Evolutionary conservation across 129 eudicot genomes (phyloP).

Genomic region (Chrysanthemum makinoi): DNA sequence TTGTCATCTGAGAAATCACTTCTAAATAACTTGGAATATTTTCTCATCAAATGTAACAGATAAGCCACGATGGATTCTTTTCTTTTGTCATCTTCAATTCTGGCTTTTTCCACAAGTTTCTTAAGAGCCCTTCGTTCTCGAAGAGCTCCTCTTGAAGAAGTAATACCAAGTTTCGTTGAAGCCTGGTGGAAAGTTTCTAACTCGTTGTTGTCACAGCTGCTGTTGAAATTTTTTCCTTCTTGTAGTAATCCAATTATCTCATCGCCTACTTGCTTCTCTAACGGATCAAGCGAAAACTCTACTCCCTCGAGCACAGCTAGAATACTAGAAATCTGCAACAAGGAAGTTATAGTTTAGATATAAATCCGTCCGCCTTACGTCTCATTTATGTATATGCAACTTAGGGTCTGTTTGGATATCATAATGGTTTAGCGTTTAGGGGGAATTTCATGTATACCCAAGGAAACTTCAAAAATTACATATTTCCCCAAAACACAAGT

Average conservation of each 20-base stretch:
- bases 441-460: too few species aligned
- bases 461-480: too few species aligned
- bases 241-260: slow-evolving; percentile 78
- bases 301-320: slow-evolving; percentile 54
- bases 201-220: slow-evolving; percentile 60
- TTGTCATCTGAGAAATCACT: slow-evolving; percentile 84
- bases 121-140: slow-evolving; percentile 82
- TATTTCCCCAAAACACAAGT: too few species aligned
- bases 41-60: slow-evolving; percentile 75
- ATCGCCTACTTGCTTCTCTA: slow-evolving; percentile 86
- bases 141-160: slow-evolving; percentile 87
- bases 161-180: slow-evolving; percentile 69
- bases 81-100: slow-evolving; percentile 84
- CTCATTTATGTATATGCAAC: slow-evolving; percentile 1
- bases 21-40: slow-evolving; percentile 83
- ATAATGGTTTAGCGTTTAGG: too few species aligned
- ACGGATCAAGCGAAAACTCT: slow-evolving; percentile 74
- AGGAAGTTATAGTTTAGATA: slow-evolving; percentile 12
- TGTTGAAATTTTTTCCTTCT: slow-evolving; percentile 76
- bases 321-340: slow-evolving; percentile 66
- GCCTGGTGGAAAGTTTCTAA: slow-evolving; percentile 92
- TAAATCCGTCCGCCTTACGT: not conserved
- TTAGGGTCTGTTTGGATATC: too few species aligned
- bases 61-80: slow-evolving; percentile 89
- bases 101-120: slow-evolving; percentile 77